Evolutionary conservation across 768 basidiomycete species (phyloP), one percentile per base, ranked within the genome.

Genomic region (Russula emetica): DNA sequence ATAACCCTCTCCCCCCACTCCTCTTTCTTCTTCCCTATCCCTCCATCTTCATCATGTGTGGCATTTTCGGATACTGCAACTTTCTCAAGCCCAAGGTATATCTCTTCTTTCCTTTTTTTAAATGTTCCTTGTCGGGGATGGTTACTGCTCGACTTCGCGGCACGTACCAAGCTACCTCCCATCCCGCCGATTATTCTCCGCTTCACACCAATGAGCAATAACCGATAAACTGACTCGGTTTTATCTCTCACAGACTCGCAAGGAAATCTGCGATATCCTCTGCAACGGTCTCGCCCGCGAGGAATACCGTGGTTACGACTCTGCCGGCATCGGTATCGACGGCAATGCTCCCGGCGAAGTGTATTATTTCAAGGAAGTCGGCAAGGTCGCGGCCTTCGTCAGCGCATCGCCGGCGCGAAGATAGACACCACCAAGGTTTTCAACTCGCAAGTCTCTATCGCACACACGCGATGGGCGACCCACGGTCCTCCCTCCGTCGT

Each of bases 401-500:
- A 96, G 79, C 85, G 88, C 76, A 94, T 97, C 72, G 84, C 86
- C 45, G 78, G 79, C 61, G 85, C 91, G 32, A 74, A 72, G 67
- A 71, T 93, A 70, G 83, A 96, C 74, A 86, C 89, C 63, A 77
- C 81, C 72, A 94, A 92, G 80, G 80, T 83, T 42, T 87, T 84
- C 76, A 73, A 92, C 57, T 85, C 87, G 47, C 94, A 98, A 77
- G 93, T 95, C 51, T 94, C 93, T 44, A 98, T 99, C 76, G 96
- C 96, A 14, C 97, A 99, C 78, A 99, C 97, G 14, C 92, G 97
- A 69, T 99, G 97, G 97, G 97, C 97, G 2, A 99, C 97, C 22
- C 97, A 99, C 73, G 97, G 97, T 42, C 84, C 87, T 22, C 95
- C 94, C 24, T 89, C 87, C 4, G 82, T 85, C 58, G 75, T 82